These are phyloP conservation scores for Calocera viscosa DNA, from an alignment of 768 basidiomycete genomes.

Conservation along the genomic window DNA sequence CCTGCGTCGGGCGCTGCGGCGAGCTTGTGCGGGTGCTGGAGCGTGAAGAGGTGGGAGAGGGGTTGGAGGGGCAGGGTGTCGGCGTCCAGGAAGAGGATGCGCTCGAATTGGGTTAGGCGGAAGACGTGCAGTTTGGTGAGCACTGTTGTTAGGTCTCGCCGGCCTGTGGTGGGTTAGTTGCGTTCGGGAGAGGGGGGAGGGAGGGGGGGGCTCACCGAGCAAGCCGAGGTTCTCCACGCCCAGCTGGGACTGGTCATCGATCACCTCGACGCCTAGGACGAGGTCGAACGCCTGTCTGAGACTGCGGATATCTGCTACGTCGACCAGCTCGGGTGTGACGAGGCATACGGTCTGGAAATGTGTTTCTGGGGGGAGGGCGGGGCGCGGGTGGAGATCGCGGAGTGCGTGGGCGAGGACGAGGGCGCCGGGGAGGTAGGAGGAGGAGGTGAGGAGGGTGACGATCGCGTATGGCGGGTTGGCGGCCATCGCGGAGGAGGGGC, in stretches of 20 bases:
- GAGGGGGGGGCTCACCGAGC: background rate
- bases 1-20: conserved; percentile 93
- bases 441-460: conserved; percentile 84
- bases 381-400: conserved; percentile 57
- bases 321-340: conserved; percentile 87
- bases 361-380: conserved; percentile 42
- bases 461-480: conserved; percentile 48
- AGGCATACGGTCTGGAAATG: conserved; percentile 76
- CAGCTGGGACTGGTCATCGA: conserved; percentile 52
- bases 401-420: conserved; percentile 77
- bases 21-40: conserved; percentile 55
- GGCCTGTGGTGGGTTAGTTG: conserved; percentile 42
- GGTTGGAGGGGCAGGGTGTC: conserved; percentile 81
- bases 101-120: conserved; percentile 73
- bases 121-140: conserved; percentile 95
- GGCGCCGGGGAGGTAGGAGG: conserved; percentile 85
- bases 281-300: conserved; percentile 68
- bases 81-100: conserved; percentile 84
- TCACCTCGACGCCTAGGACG: conserved; percentile 85
- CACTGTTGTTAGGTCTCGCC: conserved; percentile 83
- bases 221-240: conserved; percentile 73
- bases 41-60: conserved; percentile 79
- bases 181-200: background rate
- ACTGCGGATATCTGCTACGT: conserved; percentile 64
- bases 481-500: too few species aligned